Evolutionary conservation across 768 basidiomycete genomes (phyloP), one percentile per base, ranked within the genome.

Genomic region (Tulasnella sp.): DNA sequence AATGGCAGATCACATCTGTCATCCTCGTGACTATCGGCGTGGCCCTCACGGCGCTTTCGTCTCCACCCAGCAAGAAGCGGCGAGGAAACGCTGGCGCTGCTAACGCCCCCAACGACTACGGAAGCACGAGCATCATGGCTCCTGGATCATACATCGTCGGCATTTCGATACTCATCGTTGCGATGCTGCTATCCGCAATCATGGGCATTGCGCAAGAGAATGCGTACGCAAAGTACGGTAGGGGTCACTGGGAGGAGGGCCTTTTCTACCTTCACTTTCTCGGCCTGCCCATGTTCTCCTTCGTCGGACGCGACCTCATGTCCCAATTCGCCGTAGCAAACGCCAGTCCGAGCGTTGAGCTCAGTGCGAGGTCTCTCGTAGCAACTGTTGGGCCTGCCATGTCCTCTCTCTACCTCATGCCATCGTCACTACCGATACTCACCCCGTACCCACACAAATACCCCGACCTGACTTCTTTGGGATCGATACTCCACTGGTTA

Each of bases 211-310:
- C 81, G 3, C 93, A 96, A 71, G 94, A 97, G 67, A 77, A 79
- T 74, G 88, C 88, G 3, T 88, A 84, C 67, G 65, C 67, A 29
- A 61, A 60, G n/a, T 82, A 82, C 63, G 72, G 78, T 11, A 67
- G 61, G n/a, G 58, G 49, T 43, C 65, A 61, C 43, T 96, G 93
- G 93, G 81, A 86, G 67, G 93, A 96, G 72, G 84, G 82, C 51
- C 82, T 97, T 80, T 97, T 95, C 73, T 97, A 92, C 73, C 77
- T 88, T 21, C 89, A 92, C 70, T 81, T 84, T 66, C 79, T 91
- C 55, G 80, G 83, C 11, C 76, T 92, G 11, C 89, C 88, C 4
- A 77, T 90, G 76, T 91, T 92, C 73, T 61, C 78, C 61, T 80
- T 80, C 58, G 73, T 87, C 41, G 73, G 80, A 0, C 65, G 73